Evolutionary conservation across 495 filamentous ascomycete genomes (phyloP), one percentile per base, ranked within the genome.

Genomic region (Hypomontagnella submonticulosa): DNA sequence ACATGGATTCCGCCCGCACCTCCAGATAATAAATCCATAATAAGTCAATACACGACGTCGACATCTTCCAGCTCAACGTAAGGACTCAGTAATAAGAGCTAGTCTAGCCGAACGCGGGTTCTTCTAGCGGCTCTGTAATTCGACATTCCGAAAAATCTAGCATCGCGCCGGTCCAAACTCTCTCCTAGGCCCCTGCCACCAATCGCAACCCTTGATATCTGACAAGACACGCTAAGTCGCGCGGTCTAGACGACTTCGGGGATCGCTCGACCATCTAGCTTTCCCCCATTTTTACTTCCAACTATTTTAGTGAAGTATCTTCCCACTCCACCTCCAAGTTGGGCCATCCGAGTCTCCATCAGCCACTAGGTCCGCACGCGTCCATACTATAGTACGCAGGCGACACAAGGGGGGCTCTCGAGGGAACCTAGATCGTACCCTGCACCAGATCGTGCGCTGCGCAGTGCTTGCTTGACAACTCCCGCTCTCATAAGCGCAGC

Each of bases 281-380:
- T 48, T 68, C 44, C 52, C 57, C 51, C 58, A 59, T 50, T 63
- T 63, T 68, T 68, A 68, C 65, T 68, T 68, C 42, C 13, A 38
- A 63, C 65, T 68, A 68, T 60, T 63, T 63, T 68, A 68, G 65
- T 63, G 8, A 68, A 56, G 53, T 60, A 68, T 59, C 65, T 68
- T 48, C 19, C 42, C 59, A 43, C 59, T 68, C 65, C 59, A 63
- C 59, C 54, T 48, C 23, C 49, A 18, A 40, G 43, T 55, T 40
- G 41, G 57, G 42, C 42, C 63, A 49, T 66, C 63, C 54, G 33
- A 49, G 49, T 32, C 49, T 49, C 27, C 38, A 20, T 44, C 48
- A 68, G 54, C 65, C 59, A 60, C 65, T 56, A 66, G 62, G 56
- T 61, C 51, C 57, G 51, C 57, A 57, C 57, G 57, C 57, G 52